phyloP scores from a whole-genome alignment of 2,329 filamentous ascomycete species.

The Aspergillus melleus region DNA sequence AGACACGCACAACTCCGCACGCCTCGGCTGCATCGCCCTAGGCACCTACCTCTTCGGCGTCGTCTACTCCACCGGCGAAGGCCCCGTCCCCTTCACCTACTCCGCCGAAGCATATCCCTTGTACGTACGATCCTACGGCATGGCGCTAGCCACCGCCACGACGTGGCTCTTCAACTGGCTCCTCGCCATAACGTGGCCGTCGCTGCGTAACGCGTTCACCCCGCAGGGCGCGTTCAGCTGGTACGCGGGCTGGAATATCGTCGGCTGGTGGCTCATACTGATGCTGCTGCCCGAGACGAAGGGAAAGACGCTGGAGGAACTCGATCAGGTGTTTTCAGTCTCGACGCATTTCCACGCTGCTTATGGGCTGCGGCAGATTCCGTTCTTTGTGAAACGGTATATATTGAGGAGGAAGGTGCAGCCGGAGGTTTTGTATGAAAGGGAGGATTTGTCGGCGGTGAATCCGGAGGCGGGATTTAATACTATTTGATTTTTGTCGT shows the following conservation, averaged over 20 bases:
- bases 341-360: conserved; percentile 46
- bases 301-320: conserved; percentile 45
- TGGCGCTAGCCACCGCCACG: conserved; percentile 64
- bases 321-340: conserved; percentile 57
- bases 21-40: conserved; percentile 43
- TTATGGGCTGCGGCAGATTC: conserved; percentile 41
- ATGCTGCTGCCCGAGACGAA: conserved; percentile 40
- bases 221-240: conserved; percentile 56
- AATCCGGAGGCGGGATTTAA: conserved; percentile 27
- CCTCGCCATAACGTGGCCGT: conserved; percentile 55
- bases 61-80: conserved; percentile 58
- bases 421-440: conserved; percentile 38
- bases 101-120: conserved; percentile 67
- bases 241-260: conserved; percentile 44
- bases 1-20: conserved; percentile 30
- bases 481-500: conserved; percentile 14
- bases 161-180: conserved; percentile 61
- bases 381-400: conserved; percentile 38
- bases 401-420: conserved; percentile 41
- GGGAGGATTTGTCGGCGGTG: conserved; percentile 24
- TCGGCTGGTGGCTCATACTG: conserved; percentile 38
- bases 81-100: conserved; percentile 66
- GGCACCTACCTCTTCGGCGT: conserved; percentile 48
- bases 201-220: conserved; percentile 49
- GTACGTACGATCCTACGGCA: conserved; percentile 62